phyloP scores from a whole-genome alignment of 129 eudicot genomes.

The carrot (Daucus carota) region DH1_v3.0 NC_030382.2:51673501-51674000 shows the following conservation, averaged over 20 bases:
- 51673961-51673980: not conserved
- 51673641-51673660: not conserved
- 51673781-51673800: constrained; percentile 58
- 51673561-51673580: too few species aligned
- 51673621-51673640: not conserved
- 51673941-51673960: not conserved
- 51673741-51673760: constrained; percentile 98
- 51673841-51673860: constrained; percentile 45
- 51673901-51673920: constrained; percentile 79
- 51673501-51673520: too few species aligned
- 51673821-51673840: constrained; percentile 35
- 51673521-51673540: not conserved
- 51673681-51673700: constrained; percentile 16
- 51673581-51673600: not conserved
- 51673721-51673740: constrained; percentile 83
- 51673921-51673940: constrained; percentile 74
- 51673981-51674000: not conserved
- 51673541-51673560: not conserved
- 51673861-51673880: constrained; percentile 52
- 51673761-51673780: constrained; percentile 33
- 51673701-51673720: constrained; percentile 83
- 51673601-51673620: not conserved
- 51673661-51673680: constrained; percentile 5
- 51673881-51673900: constrained; percentile 81
- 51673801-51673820: constrained; percentile 57